phyloP scores from a whole-genome alignment of 2,329 filamentous ascomycete species.

The Ophiostoma tasmaniense region DNA sequence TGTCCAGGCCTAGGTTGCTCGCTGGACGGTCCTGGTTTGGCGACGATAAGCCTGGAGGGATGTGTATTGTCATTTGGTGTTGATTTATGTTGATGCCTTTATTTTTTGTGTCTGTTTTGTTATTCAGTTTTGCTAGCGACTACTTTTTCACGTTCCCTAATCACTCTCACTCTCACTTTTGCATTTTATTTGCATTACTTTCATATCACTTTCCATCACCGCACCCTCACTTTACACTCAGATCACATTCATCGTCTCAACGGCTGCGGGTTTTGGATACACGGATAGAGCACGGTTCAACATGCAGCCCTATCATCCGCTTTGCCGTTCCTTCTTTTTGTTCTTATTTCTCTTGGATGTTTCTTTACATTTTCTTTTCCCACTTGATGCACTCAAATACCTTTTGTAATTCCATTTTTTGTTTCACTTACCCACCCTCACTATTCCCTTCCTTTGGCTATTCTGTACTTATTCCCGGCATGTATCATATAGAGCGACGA shows the following conservation, averaged over 20 bases:
- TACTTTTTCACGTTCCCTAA: neutral
- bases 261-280: neutral
- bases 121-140: neutral
- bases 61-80: neutral
- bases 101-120: constrained; percentile 1
- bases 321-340: neutral
- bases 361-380: neutral
- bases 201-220: neutral
- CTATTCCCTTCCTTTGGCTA: neutral
- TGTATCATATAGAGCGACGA: neutral
- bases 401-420: neutral
- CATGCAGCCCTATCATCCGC: neutral
- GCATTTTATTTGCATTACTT: neutral
- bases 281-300: neutral
- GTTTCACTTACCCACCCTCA: neutral
- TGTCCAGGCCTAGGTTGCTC: constrained; percentile 11
- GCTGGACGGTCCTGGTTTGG: neutral
- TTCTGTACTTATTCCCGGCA: neutral
- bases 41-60: neutral
- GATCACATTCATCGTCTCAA: neutral
- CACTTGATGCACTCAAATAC: neutral
- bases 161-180: neutral
- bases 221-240: no score
- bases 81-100: neutral
- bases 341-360: neutral